These are phyloP conservation scores for Discostella stelligeroides DNA, from an alignment of 108 stramenopile species.

Conservation along the genomic window DNA sequence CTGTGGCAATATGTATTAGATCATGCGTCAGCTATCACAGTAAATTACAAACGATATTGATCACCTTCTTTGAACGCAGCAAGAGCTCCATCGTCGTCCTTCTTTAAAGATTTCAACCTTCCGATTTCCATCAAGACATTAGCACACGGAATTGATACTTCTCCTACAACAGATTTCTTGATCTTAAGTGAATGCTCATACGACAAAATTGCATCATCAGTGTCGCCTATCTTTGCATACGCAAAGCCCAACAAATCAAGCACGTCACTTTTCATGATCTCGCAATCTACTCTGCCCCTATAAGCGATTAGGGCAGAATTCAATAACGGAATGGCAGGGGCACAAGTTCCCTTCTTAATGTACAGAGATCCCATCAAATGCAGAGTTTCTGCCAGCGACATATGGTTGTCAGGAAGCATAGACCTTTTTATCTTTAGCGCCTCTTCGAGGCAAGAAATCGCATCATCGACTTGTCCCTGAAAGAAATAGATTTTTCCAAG, in stretches of 20 bases:
- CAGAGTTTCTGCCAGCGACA: conserved; percentile 51
- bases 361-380: conserved; percentile 49
- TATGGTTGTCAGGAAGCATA: conserved; percentile 27
- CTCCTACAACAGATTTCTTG: conserved; percentile 26
- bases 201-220: conserved; percentile 26
- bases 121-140: conserved; percentile 53
- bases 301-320: conserved; percentile 48
- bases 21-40: no score
- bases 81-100: conserved; percentile 44
- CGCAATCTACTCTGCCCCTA: conserved; percentile 35
- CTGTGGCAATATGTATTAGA: no score
- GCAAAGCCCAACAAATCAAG: conserved; percentile 49
- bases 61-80: conserved; percentile 51
- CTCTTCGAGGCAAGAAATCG: conserved; percentile 35
- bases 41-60: not conserved
- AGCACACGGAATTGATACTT: conserved; percentile 34
- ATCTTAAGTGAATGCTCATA: conserved; percentile 49
- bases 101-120: conserved; percentile 35
- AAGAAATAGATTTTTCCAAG: conserved; percentile 50
- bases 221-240: conserved; percentile 20
- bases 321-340: conserved; percentile 35
- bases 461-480: conserved; percentile 42
- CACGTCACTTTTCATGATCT: conserved; percentile 45
- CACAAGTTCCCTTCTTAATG: conserved; percentile 33
- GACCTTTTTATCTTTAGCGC: conserved; percentile 41